These are phyloP conservation scores for Aspergillus sp. DNA, from an alignment of 2,329 filamentous ascomycete genomes.

Conservation along the genomic window DNA sequence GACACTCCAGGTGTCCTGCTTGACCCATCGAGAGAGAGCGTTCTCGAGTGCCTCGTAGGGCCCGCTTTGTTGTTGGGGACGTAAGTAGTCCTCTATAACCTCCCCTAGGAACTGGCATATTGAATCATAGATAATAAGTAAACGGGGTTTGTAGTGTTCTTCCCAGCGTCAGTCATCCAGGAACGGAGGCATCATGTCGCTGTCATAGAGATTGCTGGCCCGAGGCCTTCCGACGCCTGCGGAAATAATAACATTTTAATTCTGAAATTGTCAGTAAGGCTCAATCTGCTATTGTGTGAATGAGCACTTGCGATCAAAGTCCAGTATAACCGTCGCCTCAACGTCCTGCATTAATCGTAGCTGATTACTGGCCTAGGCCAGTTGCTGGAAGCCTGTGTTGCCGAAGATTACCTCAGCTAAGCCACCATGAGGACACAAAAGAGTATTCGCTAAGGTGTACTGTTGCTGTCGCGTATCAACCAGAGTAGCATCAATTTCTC, in stretches of 20 bases:
- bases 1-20: constrained; percentile 20
- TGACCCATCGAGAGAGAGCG: constrained; percentile 34
- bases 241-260: constrained; percentile 35
- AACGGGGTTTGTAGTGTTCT: constrained; percentile 18
- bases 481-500: too few relatives aligned
- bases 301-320: constrained; percentile 30
- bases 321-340: constrained; percentile 40
- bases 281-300: background rate
- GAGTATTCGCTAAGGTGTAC: too few relatives aligned
- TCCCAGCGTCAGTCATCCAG: constrained; percentile 20
- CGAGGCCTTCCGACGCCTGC: constrained; percentile 34
- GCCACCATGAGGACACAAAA: too few relatives aligned
- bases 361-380: too few relatives aligned
- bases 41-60: constrained; percentile 27
- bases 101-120: constrained; percentile 36
- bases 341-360: background rate
- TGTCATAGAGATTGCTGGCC: constrained; percentile 33
- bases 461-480: too few relatives aligned
- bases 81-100: constrained; percentile 33
- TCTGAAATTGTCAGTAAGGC: constrained; percentile 13
- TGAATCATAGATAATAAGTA: constrained; percentile 33
- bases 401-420: too few relatives aligned
- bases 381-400: too few relatives aligned
- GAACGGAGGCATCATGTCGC: constrained; percentile 32
- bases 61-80: constrained; percentile 23